phyloP scores from a whole-genome alignment of 495 filamentous ascomycete genomes.

The Haplographium delicatum region DNA sequence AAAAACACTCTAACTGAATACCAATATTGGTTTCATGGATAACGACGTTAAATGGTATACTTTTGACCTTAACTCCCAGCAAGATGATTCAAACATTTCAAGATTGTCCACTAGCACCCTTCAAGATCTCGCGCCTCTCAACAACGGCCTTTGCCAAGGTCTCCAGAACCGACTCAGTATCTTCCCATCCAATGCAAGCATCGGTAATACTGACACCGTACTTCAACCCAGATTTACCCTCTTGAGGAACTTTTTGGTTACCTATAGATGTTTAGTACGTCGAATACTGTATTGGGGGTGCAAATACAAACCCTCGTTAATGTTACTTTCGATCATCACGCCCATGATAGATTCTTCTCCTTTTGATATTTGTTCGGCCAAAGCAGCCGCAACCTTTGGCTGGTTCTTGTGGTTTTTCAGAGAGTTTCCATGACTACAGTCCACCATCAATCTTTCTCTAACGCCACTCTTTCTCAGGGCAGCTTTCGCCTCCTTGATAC shows the following conservation, averaged over 20 bases:
- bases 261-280: constrained; percentile 43
- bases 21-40: no score
- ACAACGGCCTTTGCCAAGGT: constrained; percentile 77
- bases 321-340: constrained; percentile 98
- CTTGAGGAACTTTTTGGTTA: constrained; percentile 84
- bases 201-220: constrained; percentile 98
- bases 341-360: constrained; percentile 92
- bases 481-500: constrained; percentile 69
- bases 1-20: no score
- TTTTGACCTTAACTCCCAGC: constrained; percentile 9
- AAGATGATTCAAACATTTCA: background rate
- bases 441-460: constrained; percentile 83
- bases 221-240: constrained; percentile 84
- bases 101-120: constrained; percentile 19
- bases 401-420: constrained; percentile 96
- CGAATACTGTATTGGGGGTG: constrained; percentile 3
- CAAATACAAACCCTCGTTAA: constrained; percentile 69
- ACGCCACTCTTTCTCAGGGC: constrained; percentile 62
- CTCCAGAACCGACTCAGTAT: constrained; percentile 79
- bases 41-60: background rate
- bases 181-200: constrained; percentile 93
- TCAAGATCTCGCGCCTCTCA: constrained; percentile 48
- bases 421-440: constrained; percentile 97
- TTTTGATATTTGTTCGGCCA: constrained; percentile 78
- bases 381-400: constrained; percentile 79